These are phyloP conservation scores for Aurinia saxatilis DNA, from an alignment of 345 rosid genomes.

Conservation along the genomic window DNA sequence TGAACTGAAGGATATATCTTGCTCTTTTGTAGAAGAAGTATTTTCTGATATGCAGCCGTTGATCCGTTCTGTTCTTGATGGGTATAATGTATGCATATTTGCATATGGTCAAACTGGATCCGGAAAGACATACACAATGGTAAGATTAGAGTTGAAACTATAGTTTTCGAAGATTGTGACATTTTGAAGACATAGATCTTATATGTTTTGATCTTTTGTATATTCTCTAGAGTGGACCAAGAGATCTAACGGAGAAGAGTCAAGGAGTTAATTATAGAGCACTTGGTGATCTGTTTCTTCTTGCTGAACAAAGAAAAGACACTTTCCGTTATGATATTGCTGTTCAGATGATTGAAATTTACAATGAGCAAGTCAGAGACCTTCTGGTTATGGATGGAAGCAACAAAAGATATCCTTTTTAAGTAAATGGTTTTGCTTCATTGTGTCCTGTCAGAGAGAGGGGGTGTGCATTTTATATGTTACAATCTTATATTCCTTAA, in stretches of 20 bases:
- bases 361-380: conserved; percentile 95
- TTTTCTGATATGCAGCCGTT: conserved; percentile 96
- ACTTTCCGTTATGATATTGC: conserved; percentile 67
- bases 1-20: conserved; percentile 4
- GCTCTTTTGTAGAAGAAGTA: conserved; percentile 69
- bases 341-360: conserved; percentile 97
- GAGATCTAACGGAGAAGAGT: conserved; percentile 64
- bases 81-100: conserved; percentile 96
- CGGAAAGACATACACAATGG: conserved; percentile 95
- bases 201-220: conserved; percentile 6
- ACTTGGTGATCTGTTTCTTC: conserved; percentile 73
- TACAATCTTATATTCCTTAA: conserved; percentile 36
- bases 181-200: not conserved
- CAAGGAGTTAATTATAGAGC: conserved; percentile 96
- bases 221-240: conserved; percentile 73
- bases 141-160: conserved; percentile 28
- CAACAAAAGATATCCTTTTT: conserved; percentile 91
- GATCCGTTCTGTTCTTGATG: conserved; percentile 93
- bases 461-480: not conserved
- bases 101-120: conserved; percentile 99
- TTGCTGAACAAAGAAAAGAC: conserved; percentile 82
- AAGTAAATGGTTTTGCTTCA: not conserved
- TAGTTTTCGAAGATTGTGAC: conserved; percentile 10
- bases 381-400: conserved; percentile 83
- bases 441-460: not conserved